These are phyloP conservation scores for Metrosideros polymorpha DNA, from an alignment of 441 rosid species.

Conservation along the genomic window DNA sequence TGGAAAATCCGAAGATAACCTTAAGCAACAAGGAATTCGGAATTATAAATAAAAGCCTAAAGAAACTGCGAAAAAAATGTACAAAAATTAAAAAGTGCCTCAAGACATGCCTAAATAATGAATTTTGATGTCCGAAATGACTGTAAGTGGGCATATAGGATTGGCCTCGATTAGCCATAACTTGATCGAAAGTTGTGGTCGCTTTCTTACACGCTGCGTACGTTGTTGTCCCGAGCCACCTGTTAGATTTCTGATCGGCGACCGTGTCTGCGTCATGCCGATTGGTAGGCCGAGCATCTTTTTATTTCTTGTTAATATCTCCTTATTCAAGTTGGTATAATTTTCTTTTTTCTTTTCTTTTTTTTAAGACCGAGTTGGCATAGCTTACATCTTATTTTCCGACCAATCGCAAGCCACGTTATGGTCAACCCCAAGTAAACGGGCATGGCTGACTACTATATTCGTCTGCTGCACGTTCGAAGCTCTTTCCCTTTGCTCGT, in stretches of 20 bases:
- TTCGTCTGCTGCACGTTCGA: not conserved
- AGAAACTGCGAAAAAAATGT: not conserved
- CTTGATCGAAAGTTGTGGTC: not conserved
- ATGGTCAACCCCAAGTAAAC: not conserved
- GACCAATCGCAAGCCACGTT: not conserved
- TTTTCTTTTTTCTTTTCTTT: no score
- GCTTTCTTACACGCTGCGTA: not conserved
- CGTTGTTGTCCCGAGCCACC: not conserved
- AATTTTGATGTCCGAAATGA: not conserved
- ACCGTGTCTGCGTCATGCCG: not conserved
- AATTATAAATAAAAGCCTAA: not conserved
- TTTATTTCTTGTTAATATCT: rapidly evolving
- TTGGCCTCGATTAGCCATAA: not conserved
- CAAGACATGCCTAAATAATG: not conserved
- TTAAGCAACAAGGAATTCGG: not conserved
- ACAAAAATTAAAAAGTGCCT: not conserved
- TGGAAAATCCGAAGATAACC: not conserved
- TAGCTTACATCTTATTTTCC: not conserved
- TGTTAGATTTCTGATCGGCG: not conserved
- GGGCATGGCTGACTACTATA: not conserved
- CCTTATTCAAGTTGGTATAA: not conserved
- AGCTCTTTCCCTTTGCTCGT: not conserved
- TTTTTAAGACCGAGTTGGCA: not conserved
- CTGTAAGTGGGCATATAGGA: not conserved
- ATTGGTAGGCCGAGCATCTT: not conserved